Percentiles rank a stretch among this genome's conserved stretches.
Conservation (phyloP, 1,139 yeast species). For the Pichia inconspicua region DNA sequence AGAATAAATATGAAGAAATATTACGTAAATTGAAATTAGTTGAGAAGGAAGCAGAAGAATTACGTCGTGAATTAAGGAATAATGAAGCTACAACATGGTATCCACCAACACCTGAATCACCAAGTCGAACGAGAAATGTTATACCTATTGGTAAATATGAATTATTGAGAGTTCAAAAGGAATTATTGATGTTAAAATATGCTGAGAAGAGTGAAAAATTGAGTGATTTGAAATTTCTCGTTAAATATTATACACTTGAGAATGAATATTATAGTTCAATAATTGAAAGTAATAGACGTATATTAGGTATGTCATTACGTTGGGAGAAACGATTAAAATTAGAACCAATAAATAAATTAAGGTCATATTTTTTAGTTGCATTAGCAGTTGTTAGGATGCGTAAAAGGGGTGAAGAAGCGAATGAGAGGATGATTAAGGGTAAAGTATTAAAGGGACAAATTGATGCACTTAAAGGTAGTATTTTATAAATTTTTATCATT, state of each 20-base stretch:
- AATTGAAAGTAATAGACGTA: slow-evolving; percentile 8
- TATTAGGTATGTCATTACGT: slow-evolving; percentile 5
- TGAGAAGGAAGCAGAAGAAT: slow-evolving; percentile 8
- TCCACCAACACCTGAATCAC: slow-evolving; percentile 26
- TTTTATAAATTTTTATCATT: neutral
- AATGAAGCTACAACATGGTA: neutral
- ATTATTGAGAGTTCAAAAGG: slow-evolving; percentile 20
- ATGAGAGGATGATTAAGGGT: slow-evolving; percentile 14
- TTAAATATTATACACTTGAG: slow-evolving; percentile 40
- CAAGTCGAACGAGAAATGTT: slow-evolving; percentile 7
- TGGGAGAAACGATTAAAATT: neutral
- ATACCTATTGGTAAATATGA: slow-evolving; percentile 1
- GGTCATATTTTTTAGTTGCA: slow-evolving; percentile 42
- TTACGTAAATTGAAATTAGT: slow-evolving; percentile 11
- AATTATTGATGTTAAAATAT: slow-evolving; percentile 19
- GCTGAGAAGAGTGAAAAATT: slow-evolving; percentile 28
- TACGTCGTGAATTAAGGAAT: slow-evolving; percentile 2
- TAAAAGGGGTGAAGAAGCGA: slow-evolving; percentile 23
- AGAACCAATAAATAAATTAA: slow-evolving; percentile 26
- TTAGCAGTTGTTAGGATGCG: slow-evolving; percentile 49
- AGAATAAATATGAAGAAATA: slow-evolving; percentile 13
- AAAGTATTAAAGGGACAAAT: slow-evolving; percentile 7
- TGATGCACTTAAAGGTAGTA: slow-evolving; percentile 1
- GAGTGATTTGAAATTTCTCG: slow-evolving; percentile 46
- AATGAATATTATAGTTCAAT: slow-evolving; percentile 26